phyloP scores from a whole-genome alignment of 345 rosid species.

The Aethionema arabicum region DNA sequence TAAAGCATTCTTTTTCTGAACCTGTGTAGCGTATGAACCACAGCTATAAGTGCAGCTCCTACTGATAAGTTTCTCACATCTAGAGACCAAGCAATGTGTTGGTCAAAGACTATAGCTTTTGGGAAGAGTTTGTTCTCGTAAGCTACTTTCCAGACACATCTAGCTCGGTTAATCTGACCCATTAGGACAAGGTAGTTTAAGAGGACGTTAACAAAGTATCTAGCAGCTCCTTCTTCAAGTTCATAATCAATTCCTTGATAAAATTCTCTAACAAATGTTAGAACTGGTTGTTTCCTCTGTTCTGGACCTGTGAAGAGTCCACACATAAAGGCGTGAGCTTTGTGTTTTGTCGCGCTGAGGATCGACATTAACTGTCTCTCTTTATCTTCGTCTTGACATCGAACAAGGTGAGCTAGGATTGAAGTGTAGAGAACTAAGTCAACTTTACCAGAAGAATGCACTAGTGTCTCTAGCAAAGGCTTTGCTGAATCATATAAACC shows the following conservation, averaged over 20 bases:
- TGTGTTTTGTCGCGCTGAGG: conserved; percentile 76
- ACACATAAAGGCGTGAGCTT: conserved; percentile 83
- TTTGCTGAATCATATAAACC: conserved; percentile 80
- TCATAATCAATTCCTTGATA: conserved; percentile 93
- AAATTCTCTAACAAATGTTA: conserved; percentile 82
- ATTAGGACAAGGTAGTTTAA: conserved; percentile 92
- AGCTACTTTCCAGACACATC: conserved; percentile 97
- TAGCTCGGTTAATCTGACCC: conserved; percentile 95
- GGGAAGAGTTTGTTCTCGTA: conserved; percentile 97
- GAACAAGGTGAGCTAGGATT: conserved; percentile 85
- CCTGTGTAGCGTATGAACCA: conserved; percentile 90
- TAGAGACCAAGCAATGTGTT: conserved; percentile 97
- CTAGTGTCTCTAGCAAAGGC: conserved; percentile 88
- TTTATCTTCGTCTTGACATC: conserved; percentile 85
- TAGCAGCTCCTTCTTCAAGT: conserved; percentile 90
- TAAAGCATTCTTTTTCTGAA: conserved; percentile 94
- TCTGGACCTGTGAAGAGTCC: conserved; percentile 95
- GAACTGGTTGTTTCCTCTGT: conserved; percentile 85
- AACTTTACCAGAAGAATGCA: conserved; percentile 79
- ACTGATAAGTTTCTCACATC: conserved; percentile 92
- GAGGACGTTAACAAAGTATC: conserved; percentile 88
- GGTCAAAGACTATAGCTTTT: conserved; percentile 94
- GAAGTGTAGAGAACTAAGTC: conserved; percentile 95
- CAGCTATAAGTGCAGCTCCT: conserved; percentile 97
- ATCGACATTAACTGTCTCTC: conserved; percentile 90